Evolutionary conservation across 768 basidiomycete genomes (phyloP), one percentile per base, ranked within the genome.

Genomic region (Tricholoma bakamatsutake): DNA sequence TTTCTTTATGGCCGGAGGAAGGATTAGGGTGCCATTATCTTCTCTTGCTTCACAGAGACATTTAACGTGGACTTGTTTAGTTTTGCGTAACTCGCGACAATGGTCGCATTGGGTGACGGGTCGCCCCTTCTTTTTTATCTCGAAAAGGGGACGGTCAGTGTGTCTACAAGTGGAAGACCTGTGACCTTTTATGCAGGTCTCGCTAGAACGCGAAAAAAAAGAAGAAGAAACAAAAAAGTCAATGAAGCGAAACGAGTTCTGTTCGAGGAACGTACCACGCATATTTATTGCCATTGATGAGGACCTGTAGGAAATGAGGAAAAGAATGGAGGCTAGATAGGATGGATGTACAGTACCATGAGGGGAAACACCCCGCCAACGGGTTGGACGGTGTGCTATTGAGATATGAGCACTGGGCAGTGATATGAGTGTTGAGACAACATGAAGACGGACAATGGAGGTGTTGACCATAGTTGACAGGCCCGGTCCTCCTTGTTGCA

Each of bases 181-280:
- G 72, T 96, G 93, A 15, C 93, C 93, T 73, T 93, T 93, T 71
- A 94, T 94, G 75, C 93, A 96, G 61, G 90, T 88, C 76, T 90
- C 90, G 70, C 92, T 93, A 62, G 21, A 28, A 52, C 50, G 33
- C 34, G 58, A 52, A 51, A 30, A 28, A 54, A 55, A 53, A 54
- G 55, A 43, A n/a, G 54, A 48, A 43, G 40, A 12, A 13, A n/a
- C 18, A n/a, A 27, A n/a, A 48, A 13, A 50, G 34, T 59, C n/a
- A 48, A 8, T 6, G 62, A 6, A 6, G 15, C 13, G 15, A 10
- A 46, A 15, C 0, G 6, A 15, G 6, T 5, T 1, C 2, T 0
- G 3, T 13, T 17, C 5, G 2, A 1, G 12, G 1, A 10, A 48
- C 85, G 33, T 67, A 90, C 88, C 88, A 91, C 60, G 88, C 88